Evolutionary conservation across 2,329 filamentous ascomycete species (phyloP), one percentile per base, ranked within the genome.

Genomic region (Lasiodiplodia citricola): DNA sequence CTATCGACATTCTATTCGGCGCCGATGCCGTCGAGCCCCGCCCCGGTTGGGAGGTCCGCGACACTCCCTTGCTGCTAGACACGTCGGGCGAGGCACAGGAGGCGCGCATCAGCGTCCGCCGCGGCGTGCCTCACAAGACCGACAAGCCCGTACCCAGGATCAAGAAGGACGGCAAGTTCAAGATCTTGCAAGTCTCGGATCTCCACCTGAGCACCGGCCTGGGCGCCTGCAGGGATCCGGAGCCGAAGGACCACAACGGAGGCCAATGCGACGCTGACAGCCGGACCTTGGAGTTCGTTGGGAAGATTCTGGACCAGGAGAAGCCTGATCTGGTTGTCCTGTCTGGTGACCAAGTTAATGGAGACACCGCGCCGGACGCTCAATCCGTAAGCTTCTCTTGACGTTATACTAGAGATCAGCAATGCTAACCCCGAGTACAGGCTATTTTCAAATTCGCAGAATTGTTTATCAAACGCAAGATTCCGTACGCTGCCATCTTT

Each of bases 121-220:
- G 92, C 73, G 95, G 96, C 2, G 83, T 85, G 64, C 87, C 88
- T 25, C 82, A 84, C 25, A 87, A 90, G 72, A 79, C 86, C 44
- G 87, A 89, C 75, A 94, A 91, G 78, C 91, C 92, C 0, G 83
- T 88, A 50, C 92, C 91, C 13, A 88, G 92, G 69, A 93, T 99
- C 71, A 87, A 88, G 54, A 93, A 96, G 70, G 93, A 96, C 77
- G 96, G 95, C 37, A 93, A 91, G 74, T 98, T 98, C 84, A 98
- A 98, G 84, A 97, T 99, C 72, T 89, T 99, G 87, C 96, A 99
- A 81, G 85, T 97, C 67, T 92, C 94, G n/a, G 96, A 99, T 82
- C 83, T 98, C 70, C 96, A 99, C 80, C 83, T 99, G 68, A 95
- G 93, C 76, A 99, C 96, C 2, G 96, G 95, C 11, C 86, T 94